Percentiles rank a stretch among this genome's conserved stretches.
Evolutionary conservation across 2,329 filamentous ascomycete genomes (phyloP).

Genomic region (Colletotrichum cereale): DNA sequence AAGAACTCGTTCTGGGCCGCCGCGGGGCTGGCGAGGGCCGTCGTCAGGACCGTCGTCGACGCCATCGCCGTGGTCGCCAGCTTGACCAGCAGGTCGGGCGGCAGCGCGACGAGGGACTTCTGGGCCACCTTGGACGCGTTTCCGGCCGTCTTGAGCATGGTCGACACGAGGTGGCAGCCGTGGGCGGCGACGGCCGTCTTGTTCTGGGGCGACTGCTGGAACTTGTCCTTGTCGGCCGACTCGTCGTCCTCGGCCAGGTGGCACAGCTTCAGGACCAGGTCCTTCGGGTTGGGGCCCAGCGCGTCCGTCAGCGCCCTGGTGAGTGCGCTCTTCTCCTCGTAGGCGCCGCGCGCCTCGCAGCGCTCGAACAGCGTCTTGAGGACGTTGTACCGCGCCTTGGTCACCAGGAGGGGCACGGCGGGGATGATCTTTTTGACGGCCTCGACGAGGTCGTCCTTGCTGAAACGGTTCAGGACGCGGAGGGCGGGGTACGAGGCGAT

Average conservation of each 20-base stretch:
- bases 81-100: slow-evolving; percentile 66
- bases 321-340: slow-evolving; percentile 62
- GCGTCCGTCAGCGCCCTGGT: slow-evolving; percentile 62
- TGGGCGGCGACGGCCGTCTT: slow-evolving; percentile 72
- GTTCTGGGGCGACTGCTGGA: slow-evolving; percentile 63
- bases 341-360: slow-evolving; percentile 76
- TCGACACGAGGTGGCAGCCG: slow-evolving; percentile 83
- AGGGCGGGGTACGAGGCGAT: slow-evolving; percentile 90
- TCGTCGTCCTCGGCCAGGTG: slow-evolving; percentile 52
- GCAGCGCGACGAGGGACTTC: slow-evolving; percentile 73
- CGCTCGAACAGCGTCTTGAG: slow-evolving; percentile 87
- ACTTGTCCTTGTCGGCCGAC: slow-evolving; percentile 50
- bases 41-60: slow-evolving; percentile 63
- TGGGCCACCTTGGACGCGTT: slow-evolving; percentile 78
- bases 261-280: slow-evolving; percentile 64
- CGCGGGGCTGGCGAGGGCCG: slow-evolving; percentile 62
- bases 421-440: slow-evolving; percentile 80
- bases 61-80: slow-evolving; percentile 71
- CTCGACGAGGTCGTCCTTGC: slow-evolving; percentile 85
- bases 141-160: slow-evolving; percentile 82
- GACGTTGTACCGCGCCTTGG: slow-evolving; percentile 81
- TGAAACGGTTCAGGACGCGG: slow-evolving; percentile 83
- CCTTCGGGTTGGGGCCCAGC: slow-evolving; percentile 61
- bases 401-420: slow-evolving; percentile 78
- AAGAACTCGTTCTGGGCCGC: slow-evolving; percentile 60